Percentiles rank a stretch among this genome's conserved stretches.
Evolutionary conservation across 768 basidiomycete species (phyloP).

Genomic region (Amanita brunnescens): DNA sequence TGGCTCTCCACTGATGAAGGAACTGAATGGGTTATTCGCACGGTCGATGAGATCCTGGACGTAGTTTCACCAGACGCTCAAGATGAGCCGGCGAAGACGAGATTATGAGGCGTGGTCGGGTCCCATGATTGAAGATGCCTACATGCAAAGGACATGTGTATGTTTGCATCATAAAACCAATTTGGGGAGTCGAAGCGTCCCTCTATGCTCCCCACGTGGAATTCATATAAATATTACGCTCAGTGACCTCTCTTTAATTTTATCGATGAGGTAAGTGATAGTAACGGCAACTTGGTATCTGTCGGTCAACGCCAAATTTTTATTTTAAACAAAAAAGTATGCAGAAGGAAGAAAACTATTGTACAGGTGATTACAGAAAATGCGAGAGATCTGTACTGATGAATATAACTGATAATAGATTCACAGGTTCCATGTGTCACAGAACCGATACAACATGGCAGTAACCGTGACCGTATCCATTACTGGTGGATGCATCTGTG

Average conservation of each 20-base stretch:
- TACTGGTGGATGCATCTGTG: conserved; percentile 77
- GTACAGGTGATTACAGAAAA: not conserved
- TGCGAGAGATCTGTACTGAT: not conserved
- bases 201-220: conserved; percentile 28
- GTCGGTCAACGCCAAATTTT: not conserved
- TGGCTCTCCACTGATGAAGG: conserved; percentile 85
- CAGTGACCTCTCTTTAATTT: not conserved
- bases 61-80: conserved; percentile 47
- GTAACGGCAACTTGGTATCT: not conserved
- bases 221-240: conserved; percentile 13
- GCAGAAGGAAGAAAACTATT: not conserved
- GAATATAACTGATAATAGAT: not conserved
- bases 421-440: conserved; percentile 44
- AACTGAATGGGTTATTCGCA: conserved; percentile 81
- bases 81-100: conserved; percentile 42
- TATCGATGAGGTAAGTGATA: conserved; percentile 4
- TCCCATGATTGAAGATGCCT: conserved; percentile 29
- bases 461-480: conserved; percentile 86
- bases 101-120: conserved; percentile 40
- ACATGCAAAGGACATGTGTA: conserved; percentile 23
- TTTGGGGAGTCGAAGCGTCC: conserved; percentile 14
- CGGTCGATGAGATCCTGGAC: conserved; percentile 73
- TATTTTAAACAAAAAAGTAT: not conserved
- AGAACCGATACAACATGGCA: conserved; percentile 80
- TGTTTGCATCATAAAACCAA: conserved; percentile 32